Percentiles rank a stretch among this genome's conserved stretches.
Conservation (phyloP, 2,329 filamentous ascomycete species). For the Phialophora verrucosa region DNA sequence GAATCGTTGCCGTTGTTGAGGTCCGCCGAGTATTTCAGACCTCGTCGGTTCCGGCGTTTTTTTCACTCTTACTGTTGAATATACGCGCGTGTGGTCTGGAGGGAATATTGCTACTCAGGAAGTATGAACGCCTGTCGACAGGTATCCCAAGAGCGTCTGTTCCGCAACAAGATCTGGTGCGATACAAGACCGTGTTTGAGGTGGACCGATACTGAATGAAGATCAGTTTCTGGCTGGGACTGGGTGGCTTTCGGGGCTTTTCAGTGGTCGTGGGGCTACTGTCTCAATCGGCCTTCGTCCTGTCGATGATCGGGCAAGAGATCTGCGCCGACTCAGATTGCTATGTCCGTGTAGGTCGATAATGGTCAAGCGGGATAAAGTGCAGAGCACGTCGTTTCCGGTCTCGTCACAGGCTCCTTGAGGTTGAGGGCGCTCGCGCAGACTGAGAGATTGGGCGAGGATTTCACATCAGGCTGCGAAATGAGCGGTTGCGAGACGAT, state of each 20-base stretch:
- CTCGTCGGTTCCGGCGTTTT: neutral
- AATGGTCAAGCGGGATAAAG: neutral
- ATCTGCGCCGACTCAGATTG: conserved; percentile 28
- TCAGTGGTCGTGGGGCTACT: conserved; percentile 31
- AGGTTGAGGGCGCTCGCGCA: neutral
- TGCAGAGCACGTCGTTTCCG: neutral
- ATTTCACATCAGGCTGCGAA: conserved; percentile 31
- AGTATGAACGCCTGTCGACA: neutral
- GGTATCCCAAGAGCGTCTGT: neutral
- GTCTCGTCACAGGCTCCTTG: neutral
- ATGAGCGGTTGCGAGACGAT: conserved; percentile 31
- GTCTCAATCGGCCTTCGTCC: conserved; percentile 10
- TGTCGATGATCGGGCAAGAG: conserved; percentile 22
- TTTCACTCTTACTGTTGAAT: neutral
- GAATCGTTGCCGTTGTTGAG: neutral
- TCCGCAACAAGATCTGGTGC: neutral
- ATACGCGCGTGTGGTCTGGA: neutral
- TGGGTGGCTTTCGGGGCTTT: conserved; percentile 16
- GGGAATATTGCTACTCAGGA: neutral
- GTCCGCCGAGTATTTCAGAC: neutral
- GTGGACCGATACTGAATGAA: conserved; percentile 25
- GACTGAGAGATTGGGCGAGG: conserved; percentile 4
- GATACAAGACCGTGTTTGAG: neutral
- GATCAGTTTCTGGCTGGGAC: conserved; percentile 25
- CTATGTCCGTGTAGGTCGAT: neutral